These are phyloP conservation scores for Neonectria hederae DNA, from an alignment of 2,329 filamentous ascomycete species.

Conservation along the genomic window DNA sequence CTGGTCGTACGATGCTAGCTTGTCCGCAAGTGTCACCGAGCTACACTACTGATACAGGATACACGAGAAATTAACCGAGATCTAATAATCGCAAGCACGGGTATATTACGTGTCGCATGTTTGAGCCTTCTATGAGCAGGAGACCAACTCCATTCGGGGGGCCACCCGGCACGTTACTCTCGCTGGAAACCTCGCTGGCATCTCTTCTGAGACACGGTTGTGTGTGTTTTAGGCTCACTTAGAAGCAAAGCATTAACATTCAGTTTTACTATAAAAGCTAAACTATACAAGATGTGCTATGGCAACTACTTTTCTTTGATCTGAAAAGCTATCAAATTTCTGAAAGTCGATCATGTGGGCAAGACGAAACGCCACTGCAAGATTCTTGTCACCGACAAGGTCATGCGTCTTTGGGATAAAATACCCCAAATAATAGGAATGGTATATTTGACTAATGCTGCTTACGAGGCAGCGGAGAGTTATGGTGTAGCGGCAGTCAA, in stretches of 20 bases:
- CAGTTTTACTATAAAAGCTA: slow-evolving; percentile 75
- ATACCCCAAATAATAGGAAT: too few species aligned
- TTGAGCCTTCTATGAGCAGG: too few species aligned
- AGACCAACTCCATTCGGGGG: too few species aligned
- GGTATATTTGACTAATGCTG: too few species aligned
- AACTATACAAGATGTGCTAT: slow-evolving; percentile 80
- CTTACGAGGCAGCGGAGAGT: neutral
- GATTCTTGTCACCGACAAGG: too few species aligned
- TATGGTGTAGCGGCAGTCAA: too few species aligned
- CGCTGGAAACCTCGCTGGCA: slow-evolving; percentile 67
- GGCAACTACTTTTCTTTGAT: slow-evolving; percentile 82
- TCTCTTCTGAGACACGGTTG: slow-evolving; percentile 59
- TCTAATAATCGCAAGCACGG: too few species aligned
- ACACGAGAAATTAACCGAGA: neutral
- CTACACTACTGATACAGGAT: neutral
- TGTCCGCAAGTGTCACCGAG: neutral
- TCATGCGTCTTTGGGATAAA: too few species aligned
- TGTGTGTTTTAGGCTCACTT: slow-evolving; percentile 78
- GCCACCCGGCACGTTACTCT: slow-evolving; percentile 75
- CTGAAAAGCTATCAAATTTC: slow-evolving; percentile 79
- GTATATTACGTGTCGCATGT: too few species aligned
- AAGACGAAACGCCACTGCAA: too few species aligned
- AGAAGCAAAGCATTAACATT: slow-evolving; percentile 78
- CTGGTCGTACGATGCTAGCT: neutral
- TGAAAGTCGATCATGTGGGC: slow-evolving; percentile 70